Base-by-base conservation (phyloP, 2,329 filamentous ascomycete genomes). In the Bimuria novae-zelandiae region DNA sequence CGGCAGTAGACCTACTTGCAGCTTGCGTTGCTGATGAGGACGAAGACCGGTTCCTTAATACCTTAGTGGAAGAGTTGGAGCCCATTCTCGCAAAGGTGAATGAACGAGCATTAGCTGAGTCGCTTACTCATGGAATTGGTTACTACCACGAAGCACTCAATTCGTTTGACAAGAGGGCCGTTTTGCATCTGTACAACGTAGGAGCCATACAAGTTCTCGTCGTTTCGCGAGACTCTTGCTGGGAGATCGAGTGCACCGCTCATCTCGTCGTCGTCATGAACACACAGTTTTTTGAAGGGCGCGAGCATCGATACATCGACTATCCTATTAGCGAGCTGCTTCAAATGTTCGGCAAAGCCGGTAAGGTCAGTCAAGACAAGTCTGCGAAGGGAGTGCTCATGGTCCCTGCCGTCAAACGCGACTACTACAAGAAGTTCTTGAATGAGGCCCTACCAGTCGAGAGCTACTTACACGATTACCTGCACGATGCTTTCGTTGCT, bases 401-500 rank as follows among this genome's bases (percentile, higher is more conserved):
- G 94, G 85, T 97, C 10, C 92, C 93, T 2, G 87, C 89, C 16
- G 91, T 95, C 42, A 97, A 96, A 81, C 87, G 94, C 32, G 92
- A 97, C 58, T 99, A 96, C 76, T 99, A 97, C 83, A 95, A 94
- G 78, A 99, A 99, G 76, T 99, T 99, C 80, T 78, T 99, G 60
- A 93, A 94, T 64, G 95, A 99, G 74, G 94, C 94, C 17, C 80
- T 99, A 36, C 94, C 94, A 0, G 91, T 99, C 21, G 94, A 99
- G 77, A 96, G 91, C 60, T 92, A 96, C 71, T 82, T 99, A 27
- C 90, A 96, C 70, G 87, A 89, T 51, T 96, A 92, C 74, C 81
- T 99, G 29, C 91, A 96, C 65, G 95, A 99, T 76, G 92, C 92
- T 0, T 97, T 99, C 65, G 93, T 99, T 39, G 92, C 93, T 0